These are phyloP conservation scores for Blastocystis sp. DNA, from an alignment of 352 stramenopile genomes.

Conservation along the genomic window DNA sequence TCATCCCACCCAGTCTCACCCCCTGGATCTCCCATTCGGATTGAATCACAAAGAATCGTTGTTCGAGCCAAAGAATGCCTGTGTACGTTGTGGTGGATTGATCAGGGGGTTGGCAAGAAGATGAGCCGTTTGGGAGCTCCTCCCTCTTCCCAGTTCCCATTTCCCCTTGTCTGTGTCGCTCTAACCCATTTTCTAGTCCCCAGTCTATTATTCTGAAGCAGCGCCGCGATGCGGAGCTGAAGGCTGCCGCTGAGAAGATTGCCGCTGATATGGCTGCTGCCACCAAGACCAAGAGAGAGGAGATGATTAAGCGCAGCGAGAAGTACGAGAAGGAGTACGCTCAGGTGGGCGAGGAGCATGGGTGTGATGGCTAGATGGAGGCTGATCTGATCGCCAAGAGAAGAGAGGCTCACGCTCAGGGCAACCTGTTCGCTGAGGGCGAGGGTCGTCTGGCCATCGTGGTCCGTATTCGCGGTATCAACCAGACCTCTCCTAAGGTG, in stretches of 20 bases:
- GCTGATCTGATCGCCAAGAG: too few species aligned
- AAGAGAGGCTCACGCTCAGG: too few species aligned
- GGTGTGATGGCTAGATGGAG: too few species aligned
- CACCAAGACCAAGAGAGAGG: too few species aligned
- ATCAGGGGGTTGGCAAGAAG: background rate
- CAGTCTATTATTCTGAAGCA: conserved; percentile 54
- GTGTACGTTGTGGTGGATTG: background rate
- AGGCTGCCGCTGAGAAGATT: too few species aligned
- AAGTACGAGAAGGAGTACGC: too few species aligned
- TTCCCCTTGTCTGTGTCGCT: background rate
- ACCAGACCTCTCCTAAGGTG: conserved; percentile 60
- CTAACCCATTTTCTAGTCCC: background rate
- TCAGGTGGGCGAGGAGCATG: too few species aligned
- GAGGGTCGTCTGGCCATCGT: conserved; percentile 86
- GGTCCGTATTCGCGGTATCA: conserved; percentile 95
- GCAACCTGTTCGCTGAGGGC: conserved; percentile 75
- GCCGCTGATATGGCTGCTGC: too few species aligned
- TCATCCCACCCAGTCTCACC: too few species aligned
- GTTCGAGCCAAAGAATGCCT: conserved; percentile 27
- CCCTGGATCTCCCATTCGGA: too few species aligned
- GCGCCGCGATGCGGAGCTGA: conserved; percentile 27
- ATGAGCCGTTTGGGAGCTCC: background rate
- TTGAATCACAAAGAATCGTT: conserved; percentile 10
- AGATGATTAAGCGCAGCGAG: too few species aligned
- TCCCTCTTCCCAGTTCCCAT: too few species aligned